phyloP scores from a whole-genome alignment of 768 basidiomycete genomes.

The Piloderma croceum region DNA sequence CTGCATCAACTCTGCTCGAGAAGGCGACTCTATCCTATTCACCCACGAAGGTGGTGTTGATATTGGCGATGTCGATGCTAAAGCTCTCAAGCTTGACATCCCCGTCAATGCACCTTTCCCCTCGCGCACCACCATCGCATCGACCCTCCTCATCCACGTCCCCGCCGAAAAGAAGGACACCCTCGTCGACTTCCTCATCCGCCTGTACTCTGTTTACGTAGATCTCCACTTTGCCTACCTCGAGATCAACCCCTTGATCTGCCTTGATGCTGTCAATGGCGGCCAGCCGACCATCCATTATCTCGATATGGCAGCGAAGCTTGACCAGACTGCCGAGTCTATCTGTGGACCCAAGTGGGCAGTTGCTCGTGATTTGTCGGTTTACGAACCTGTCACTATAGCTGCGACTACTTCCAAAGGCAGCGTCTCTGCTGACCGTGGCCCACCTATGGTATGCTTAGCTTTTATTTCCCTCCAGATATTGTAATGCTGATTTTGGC shows the following conservation, averaged over 20 bases:
- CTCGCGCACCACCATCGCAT: slow-evolving; percentile 66
- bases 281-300: slow-evolving; percentile 81
- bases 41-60: slow-evolving; percentile 99
- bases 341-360: slow-evolving; percentile 99
- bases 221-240: slow-evolving; percentile 99
- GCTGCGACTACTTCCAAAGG: slow-evolving; percentile 36
- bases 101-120: slow-evolving; percentile 61
- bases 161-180: slow-evolving; percentile 83
- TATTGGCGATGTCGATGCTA: slow-evolving; percentile 96
- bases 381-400: slow-evolving; percentile 53
- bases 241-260: slow-evolving; percentile 98
- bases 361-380: slow-evolving; percentile 83
- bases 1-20: slow-evolving; percentile 92
- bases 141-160: slow-evolving; percentile 76
- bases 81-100: slow-evolving; percentile 85
- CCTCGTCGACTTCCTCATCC: slow-evolving; percentile 89
- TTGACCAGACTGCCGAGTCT: slow-evolving; percentile 98
- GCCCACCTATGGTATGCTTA: slow-evolving; percentile 82
- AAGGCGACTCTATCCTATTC: slow-evolving; percentile 96
- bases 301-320: slow-evolving; percentile 99
- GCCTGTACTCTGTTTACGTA: slow-evolving; percentile 95
- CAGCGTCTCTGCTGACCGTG: slow-evolving; percentile 78
- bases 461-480: slow-evolving; percentile 8
- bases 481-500: not conserved
- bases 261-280: slow-evolving; percentile 73